phyloP scores from a whole-genome alignment of 2,329 filamentous ascomycete species.

The Pezicula rhizophila region DNA sequence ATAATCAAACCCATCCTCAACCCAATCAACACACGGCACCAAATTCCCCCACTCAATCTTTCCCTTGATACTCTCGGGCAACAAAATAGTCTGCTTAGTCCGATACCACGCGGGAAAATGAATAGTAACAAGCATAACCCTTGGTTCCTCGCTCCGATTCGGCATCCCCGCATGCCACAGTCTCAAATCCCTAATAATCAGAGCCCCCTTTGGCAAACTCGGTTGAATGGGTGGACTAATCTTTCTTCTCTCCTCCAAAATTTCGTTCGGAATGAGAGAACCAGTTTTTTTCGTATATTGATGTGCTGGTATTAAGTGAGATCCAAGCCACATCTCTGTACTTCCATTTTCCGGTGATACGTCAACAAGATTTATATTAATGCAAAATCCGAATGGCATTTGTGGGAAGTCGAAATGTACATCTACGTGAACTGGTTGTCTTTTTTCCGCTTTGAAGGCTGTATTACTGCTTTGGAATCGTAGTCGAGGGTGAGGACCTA shows the following conservation, averaged over 20 bases:
- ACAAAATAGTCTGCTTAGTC: slow-evolving; percentile 25
- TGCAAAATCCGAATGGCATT: slow-evolving; percentile 40
- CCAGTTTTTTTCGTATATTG: slow-evolving; percentile 10
- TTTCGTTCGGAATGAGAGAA: slow-evolving; percentile 13
- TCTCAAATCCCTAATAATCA: slow-evolving; percentile 51
- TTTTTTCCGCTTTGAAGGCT: slow-evolving; percentile 29
- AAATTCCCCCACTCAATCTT: slow-evolving; percentile 30
- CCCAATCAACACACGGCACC: slow-evolving; percentile 31
- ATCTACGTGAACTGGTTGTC: slow-evolving; percentile 37
- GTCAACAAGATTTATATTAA: slow-evolving; percentile 41
- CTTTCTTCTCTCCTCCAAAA: slow-evolving; percentile 31
- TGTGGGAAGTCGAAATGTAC: slow-evolving; percentile 39
- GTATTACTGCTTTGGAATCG: slow-evolving; percentile 35
- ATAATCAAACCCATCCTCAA: slow-evolving; percentile 30
- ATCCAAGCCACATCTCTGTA: slow-evolving; percentile 46
- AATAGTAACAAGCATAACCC: slow-evolving; percentile 51
- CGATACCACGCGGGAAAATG: slow-evolving; percentile 18
- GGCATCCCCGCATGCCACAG: slow-evolving; percentile 60
- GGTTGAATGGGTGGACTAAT: slow-evolving; percentile 41
- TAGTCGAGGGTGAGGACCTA: slow-evolving; percentile 31
- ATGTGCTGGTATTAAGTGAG: slow-evolving; percentile 32
- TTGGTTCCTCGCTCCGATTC: slow-evolving; percentile 40
- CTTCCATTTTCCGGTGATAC: slow-evolving; percentile 39
- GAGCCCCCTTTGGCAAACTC: slow-evolving; percentile 42
- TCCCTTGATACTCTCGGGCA: slow-evolving; percentile 25